These are phyloP conservation scores for Cladosporium sp. DNA, from an alignment of 2,329 filamentous ascomycete genomes.

Conservation along the genomic window DNA sequence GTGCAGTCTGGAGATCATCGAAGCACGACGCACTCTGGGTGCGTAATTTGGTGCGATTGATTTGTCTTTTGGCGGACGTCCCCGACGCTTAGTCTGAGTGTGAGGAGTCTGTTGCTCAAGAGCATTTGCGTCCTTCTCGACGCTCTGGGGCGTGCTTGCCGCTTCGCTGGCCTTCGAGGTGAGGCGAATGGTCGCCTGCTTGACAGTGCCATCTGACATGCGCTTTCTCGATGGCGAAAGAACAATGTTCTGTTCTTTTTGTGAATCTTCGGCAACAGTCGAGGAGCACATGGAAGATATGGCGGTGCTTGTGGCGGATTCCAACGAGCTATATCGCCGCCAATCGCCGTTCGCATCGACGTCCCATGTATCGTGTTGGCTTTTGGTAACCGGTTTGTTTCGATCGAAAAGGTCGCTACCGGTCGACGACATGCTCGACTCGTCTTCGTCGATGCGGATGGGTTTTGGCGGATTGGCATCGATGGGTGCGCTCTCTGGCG, in stretches of 20 bases:
- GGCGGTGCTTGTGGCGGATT: conserved; percentile 30
- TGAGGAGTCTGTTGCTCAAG: conserved; percentile 2
- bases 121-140: neutral
- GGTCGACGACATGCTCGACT: conserved; percentile 28
- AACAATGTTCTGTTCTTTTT: conserved; percentile 13
- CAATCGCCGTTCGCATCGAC: conserved; percentile 27
- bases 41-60: conserved; percentile 13
- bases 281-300: conserved; percentile 31
- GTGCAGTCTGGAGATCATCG: conserved; percentile 22
- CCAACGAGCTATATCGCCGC: conserved; percentile 29
- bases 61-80: conserved; percentile 28
- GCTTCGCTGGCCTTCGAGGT: conserved; percentile 2
- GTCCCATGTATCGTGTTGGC: conserved; percentile 4
- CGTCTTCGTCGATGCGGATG: conserved; percentile 22
- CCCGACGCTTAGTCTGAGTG: conserved; percentile 24
- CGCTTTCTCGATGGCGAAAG: conserved; percentile 24
- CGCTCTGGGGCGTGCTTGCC: conserved; percentile 1
- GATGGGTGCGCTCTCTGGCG: conserved; percentile 8
- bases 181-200: conserved; percentile 14
- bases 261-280: conserved; percentile 23
- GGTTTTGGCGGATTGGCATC: conserved; percentile 1
- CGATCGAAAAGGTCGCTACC: conserved; percentile 28
- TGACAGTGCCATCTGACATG: conserved; percentile 27
- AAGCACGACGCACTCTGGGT: conserved; percentile 20
- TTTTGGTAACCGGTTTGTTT: conserved; percentile 14